Evolutionary conservation across 805 yeast species (phyloP).

Genomic region (Wickerhamomyces alni): DNA sequence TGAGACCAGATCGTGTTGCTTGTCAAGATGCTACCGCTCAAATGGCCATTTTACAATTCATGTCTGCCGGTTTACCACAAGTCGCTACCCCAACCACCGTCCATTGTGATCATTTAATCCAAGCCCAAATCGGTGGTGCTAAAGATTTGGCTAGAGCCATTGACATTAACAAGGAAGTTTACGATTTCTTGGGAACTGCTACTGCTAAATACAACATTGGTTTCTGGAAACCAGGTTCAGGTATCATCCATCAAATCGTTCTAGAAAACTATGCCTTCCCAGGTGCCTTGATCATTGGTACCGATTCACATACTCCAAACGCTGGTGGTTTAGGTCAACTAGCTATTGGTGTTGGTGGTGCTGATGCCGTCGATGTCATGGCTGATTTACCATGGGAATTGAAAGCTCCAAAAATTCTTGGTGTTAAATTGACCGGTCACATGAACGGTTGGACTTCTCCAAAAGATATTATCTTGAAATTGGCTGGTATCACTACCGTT

Average conservation of each 20-base stretch:
- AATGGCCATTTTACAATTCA: constrained; percentile 95
- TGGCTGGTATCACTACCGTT: constrained; percentile 92
- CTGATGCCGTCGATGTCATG: constrained; percentile 97
- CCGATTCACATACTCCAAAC: constrained; percentile 96
- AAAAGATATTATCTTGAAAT: constrained; percentile 87
- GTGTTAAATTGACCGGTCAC: constrained; percentile 90
- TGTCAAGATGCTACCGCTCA: constrained; percentile 99
- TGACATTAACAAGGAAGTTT: constrained; percentile 88
- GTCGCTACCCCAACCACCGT: constrained; percentile 95
- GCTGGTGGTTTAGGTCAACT: constrained; percentile 98
- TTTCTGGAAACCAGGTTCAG: constrained; percentile 99
- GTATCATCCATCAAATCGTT: constrained; percentile 95
- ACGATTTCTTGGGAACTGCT: constrained; percentile 83
- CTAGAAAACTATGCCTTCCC: constrained; percentile 96
- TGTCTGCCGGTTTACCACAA: constrained; percentile 88
- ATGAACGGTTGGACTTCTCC: constrained; percentile 96
- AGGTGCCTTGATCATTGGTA: constrained; percentile 93
- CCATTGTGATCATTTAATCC: constrained; percentile 97
- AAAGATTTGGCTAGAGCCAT: constrained; percentile 82
- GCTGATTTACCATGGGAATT: constrained; percentile 95
- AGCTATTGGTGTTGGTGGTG: constrained; percentile 99
- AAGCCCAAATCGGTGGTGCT: constrained; percentile 89
- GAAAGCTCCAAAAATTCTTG: constrained; percentile 93
- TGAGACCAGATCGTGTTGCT: constrained; percentile 96
- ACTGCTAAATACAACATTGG: constrained; percentile 95